Evolutionary conservation across 805 yeast genomes (phyloP).

Genomic region (Candida loeiensis): DNA sequence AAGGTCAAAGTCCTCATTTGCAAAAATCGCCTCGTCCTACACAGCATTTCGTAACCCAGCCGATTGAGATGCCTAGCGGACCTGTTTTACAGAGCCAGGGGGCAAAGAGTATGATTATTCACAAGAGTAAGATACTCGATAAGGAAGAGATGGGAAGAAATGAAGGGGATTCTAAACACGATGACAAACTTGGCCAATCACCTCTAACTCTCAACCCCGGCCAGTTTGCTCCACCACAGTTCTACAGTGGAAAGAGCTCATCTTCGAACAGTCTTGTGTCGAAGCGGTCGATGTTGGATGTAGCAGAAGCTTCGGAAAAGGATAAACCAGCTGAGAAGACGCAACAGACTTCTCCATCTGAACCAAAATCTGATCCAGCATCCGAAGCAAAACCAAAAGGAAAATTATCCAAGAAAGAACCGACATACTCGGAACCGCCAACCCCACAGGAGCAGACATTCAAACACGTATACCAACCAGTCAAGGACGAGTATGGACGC

Average conservation of each 20-base stretch:
- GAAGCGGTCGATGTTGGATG: background rate
- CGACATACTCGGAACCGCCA: background rate
- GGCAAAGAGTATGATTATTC: too few species aligned
- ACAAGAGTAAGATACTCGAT: too few species aligned
- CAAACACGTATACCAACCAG: background rate
- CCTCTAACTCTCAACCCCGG: slow-evolving; percentile 1
- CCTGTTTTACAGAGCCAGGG: too few species aligned
- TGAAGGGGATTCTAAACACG: background rate
- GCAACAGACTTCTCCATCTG: too few species aligned
- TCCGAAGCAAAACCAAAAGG: background rate
- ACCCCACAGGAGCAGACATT: background rate
- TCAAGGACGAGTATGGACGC: background rate
- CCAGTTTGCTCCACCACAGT: background rate
- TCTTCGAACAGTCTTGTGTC: background rate
- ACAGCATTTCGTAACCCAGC: too few species aligned
- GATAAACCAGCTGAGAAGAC: too few species aligned
- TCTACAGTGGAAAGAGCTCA: background rate
- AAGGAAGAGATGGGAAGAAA: background rate
- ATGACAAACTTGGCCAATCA: too few species aligned
- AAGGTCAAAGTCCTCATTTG: too few species aligned
- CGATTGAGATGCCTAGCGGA: too few species aligned
- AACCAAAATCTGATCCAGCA: too few species aligned
- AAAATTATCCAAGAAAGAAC: background rate
- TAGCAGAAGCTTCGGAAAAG: background rate
- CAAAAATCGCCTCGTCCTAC: too few species aligned